Percentiles rank a stretch among this genome's conserved stretches.
Conservation (phyloP, 129 eudicot species). For the Oenanthe sinensis region DNA sequence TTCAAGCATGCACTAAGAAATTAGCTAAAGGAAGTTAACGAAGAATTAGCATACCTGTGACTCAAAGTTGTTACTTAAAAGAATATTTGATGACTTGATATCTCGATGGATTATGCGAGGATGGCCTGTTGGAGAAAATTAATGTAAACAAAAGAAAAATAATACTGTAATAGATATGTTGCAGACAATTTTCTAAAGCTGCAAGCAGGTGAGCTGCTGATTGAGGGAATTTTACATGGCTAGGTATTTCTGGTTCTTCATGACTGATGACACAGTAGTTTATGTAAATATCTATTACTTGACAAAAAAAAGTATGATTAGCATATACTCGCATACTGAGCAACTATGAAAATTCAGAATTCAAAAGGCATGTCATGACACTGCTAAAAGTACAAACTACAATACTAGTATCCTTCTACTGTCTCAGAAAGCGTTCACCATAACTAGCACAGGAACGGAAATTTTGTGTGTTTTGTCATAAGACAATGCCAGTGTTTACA, state of each 20-base stretch:
- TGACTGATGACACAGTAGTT: not conserved
- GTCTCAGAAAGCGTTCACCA: not conserved
- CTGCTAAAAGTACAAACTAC: not conserved
- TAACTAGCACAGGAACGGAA: not conserved
- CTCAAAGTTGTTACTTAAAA: constrained; percentile 72
- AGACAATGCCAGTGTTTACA: not conserved
- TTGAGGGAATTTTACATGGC: not conserved
- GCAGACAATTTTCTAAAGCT: not conserved
- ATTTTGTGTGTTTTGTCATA: not conserved
- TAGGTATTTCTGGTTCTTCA: not conserved
- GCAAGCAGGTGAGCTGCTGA: constrained; percentile 5
- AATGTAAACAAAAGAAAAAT: constrained; percentile 2
- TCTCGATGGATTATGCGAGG: constrained; percentile 93
- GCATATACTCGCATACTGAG: not conserved
- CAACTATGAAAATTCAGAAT: not conserved
- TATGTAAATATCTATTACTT: not conserved
- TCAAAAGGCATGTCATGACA: not conserved
- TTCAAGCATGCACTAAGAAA: constrained; percentile 1
- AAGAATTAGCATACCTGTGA: constrained; percentile 53
- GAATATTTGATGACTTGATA: constrained; percentile 89
- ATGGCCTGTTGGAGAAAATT: constrained; percentile 46
- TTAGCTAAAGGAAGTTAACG: not conserved
- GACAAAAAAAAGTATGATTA: too few relatives aligned
- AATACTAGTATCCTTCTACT: not conserved
- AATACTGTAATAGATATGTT: not conserved